These are phyloP conservation scores for Teratosphaeria gauchensis DNA, from an alignment of 2,329 filamentous ascomycete species.

Conservation along the genomic window DNA sequence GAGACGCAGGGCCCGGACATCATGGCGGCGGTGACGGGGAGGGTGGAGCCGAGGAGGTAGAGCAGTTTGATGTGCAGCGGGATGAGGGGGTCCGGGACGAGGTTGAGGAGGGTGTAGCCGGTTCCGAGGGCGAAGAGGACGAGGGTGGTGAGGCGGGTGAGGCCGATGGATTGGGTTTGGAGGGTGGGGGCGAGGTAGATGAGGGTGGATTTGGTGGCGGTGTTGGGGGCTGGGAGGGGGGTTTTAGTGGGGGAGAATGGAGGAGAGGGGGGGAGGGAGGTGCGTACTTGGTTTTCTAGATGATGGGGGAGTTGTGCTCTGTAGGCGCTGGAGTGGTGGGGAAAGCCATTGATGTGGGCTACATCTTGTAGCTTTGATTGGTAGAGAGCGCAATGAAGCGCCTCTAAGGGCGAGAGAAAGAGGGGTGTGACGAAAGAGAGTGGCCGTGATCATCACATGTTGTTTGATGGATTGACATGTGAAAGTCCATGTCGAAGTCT, in stretches of 20 bases:
- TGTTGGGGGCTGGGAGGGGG: background rate
- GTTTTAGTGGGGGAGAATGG: background rate
- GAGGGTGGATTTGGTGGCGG: constrained; percentile 47
- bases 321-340: background rate
- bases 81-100: background rate
- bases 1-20: constrained; percentile 62
- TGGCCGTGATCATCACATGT: constrained; percentile 15
- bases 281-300: background rate
- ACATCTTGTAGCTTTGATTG: background rate
- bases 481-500: background rate
- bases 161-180: constrained; percentile 57
- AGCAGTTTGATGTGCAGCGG: background rate
- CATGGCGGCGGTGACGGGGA: constrained; percentile 47
- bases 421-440: constrained; percentile 6
- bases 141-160: constrained; percentile 48
- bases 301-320: constrained; percentile 2
- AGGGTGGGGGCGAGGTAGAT: constrained; percentile 66
- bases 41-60: constrained; percentile 27
- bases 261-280: background rate
- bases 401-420: background rate
- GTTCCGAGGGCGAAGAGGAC: constrained; percentile 52
- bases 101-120: constrained; percentile 42
- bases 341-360: background rate
- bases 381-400: background rate
- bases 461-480: background rate